Evolutionary conservation across 129 eudicot species (phyloP), one percentile per base, ranked within the genome.

Genomic region (Helianthus tuberosus): DNA sequence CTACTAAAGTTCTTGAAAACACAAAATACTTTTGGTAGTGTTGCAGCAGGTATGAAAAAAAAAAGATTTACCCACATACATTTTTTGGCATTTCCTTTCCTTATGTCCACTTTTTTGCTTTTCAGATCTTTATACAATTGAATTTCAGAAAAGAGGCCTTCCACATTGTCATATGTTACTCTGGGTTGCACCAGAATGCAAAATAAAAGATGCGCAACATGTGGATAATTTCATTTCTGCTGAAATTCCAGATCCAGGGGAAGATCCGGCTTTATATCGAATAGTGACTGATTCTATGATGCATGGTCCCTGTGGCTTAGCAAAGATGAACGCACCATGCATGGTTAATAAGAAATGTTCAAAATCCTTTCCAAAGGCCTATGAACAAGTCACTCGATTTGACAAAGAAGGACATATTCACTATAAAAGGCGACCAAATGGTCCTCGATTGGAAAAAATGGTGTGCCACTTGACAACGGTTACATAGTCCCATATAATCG

Each of bases 251-350:
- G 51, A 29, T 5, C 5, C 11, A 10, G 32, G 2, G 4, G 9
- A 0, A 0, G 47, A 67, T 10, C 75, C 75, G 0, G 6, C 11
- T 12, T 13, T 41, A 4, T 55, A 76, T 46, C 43, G 27, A 10
- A 16, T 52, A 0, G 68, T 76, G 3, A 0, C 43, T 1, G 58
- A 27, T 5, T 25, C 6, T 1, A 76, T 76, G 80, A 8, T 67
- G 57, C 80, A 76, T 27, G 41, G 43, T 11, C 66, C 66, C 3
- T 60, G 66, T 5, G 66, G 43, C 1, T 27, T 60, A 68, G 0
- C 35, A 1, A 55, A 20, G 5, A 2, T 29, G 6, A 2, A 5
- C 23, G 29, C 49, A 0, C 68, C 75, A 0, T 67, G 80, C 39
- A 76, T 27, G 66, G 15, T 10, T 7, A 39, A 27, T 29, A 3